Conservation (phyloP, 2,329 filamentous ascomycete species). For the Bipolaris oryzae region DNA sequence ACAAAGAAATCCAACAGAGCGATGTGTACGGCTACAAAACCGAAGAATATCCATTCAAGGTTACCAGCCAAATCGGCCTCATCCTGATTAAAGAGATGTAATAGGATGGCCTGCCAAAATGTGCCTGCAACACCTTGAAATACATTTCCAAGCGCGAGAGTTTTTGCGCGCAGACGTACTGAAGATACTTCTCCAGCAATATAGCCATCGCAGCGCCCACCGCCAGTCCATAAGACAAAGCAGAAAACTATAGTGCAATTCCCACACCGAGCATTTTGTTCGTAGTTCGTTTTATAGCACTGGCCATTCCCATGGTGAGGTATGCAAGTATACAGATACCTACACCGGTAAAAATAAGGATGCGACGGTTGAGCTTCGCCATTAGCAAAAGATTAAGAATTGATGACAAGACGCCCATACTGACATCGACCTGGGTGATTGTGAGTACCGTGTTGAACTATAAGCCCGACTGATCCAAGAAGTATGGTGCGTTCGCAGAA, state of each 20-base stretch:
- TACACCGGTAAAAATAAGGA: background rate
- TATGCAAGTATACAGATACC: background rate
- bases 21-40: slow-evolving; percentile 40
- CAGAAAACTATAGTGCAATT: background rate
- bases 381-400: background rate
- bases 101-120: slow-evolving; percentile 27
- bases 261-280: background rate
- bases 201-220: background rate
- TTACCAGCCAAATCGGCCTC: slow-evolving; percentile 49
- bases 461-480: background rate
- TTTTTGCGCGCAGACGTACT: background rate
- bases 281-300: background rate
- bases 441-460: background rate
- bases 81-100: slow-evolving; percentile 52
- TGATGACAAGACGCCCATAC: background rate
- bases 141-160: background rate
- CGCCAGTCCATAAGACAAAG: background rate
- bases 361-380: background rate
- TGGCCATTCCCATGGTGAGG: background rate
- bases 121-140: slow-evolving; percentile 27
- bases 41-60: slow-evolving; percentile 52
- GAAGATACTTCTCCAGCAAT: background rate
- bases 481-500: background rate
- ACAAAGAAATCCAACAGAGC: slow-evolving; percentile 48
- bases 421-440: background rate